Conservation (phyloP, 2,329 filamentous ascomycete genomes). For the Cryoendolithus antarcticus region DNA sequence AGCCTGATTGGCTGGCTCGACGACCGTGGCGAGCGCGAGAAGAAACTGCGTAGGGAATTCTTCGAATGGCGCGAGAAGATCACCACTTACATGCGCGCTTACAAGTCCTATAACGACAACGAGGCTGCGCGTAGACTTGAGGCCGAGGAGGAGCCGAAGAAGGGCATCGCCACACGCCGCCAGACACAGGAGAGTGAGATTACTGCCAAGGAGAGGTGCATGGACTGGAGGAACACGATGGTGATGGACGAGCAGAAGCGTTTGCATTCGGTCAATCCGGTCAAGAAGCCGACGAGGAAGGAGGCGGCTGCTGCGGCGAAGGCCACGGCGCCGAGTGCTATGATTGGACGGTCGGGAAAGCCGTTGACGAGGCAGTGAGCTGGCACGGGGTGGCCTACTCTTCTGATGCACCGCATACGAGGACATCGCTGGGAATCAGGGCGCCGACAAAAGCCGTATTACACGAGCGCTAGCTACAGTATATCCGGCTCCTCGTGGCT, state of each 20-base stretch:
- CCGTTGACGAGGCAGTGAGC: too few relatives aligned
- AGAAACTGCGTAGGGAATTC: conserved; percentile 79
- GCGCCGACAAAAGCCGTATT: too few relatives aligned
- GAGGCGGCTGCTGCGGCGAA: background rate
- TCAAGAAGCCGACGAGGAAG: conserved; percentile 24
- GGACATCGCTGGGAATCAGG: too few relatives aligned
- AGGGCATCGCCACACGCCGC: conserved; percentile 49
- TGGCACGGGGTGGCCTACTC: too few relatives aligned
- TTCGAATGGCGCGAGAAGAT: conserved; percentile 60
- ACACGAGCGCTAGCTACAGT: too few relatives aligned
- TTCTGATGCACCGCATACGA: too few relatives aligned
- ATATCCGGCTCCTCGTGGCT: too few relatives aligned
- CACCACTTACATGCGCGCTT: conserved; percentile 53
- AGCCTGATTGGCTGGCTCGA: conserved; percentile 81
- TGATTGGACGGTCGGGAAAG: too few relatives aligned
- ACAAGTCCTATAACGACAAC: conserved; percentile 28
- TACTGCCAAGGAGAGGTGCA: conserved; percentile 44
- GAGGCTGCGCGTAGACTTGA: conserved; percentile 38
- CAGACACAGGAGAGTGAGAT: conserved; percentile 47
- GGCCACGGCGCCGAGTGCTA: too few relatives aligned
- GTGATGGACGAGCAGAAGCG: conserved; percentile 32
- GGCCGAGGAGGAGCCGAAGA: conserved; percentile 32
- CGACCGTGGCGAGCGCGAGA: conserved; percentile 70
- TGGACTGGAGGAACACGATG: conserved; percentile 53
- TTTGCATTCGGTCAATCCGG: conserved; percentile 17